These are phyloP conservation scores for Cladosporium austrohemisphaericum DNA, from an alignment of 2,329 filamentous ascomycete genomes.

Conservation along the genomic window DNA sequence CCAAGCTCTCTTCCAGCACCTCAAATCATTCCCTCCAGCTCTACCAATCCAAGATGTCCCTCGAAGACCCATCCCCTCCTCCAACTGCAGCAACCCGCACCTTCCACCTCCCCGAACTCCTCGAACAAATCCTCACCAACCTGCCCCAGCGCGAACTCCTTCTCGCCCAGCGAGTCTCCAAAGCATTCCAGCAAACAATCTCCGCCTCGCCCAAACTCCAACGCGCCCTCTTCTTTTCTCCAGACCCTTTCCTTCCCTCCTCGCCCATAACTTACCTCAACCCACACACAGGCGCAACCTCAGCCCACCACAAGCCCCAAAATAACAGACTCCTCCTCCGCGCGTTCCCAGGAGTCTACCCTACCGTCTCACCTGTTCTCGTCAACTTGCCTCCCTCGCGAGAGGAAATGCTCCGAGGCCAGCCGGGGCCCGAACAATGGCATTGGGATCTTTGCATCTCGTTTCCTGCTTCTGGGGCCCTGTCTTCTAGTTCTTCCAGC, in stretches of 20 bases:
- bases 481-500: slow-evolving; percentile 5
- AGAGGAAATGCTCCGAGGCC: slow-evolving; percentile 9
- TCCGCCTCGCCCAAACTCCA: slow-evolving; percentile 28
- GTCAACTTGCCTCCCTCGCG: slow-evolving; percentile 21
- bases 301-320: slow-evolving; percentile 28
- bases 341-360: slow-evolving; percentile 33
- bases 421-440: slow-evolving; percentile 26
- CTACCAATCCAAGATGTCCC: background rate
- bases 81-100: slow-evolving; percentile 2
- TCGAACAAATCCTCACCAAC: slow-evolving; percentile 35
- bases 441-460: slow-evolving; percentile 34
- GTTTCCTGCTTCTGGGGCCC: slow-evolving; percentile 21
- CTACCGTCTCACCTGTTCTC: slow-evolving; percentile 33
- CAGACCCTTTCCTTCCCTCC: slow-evolving; percentile 18
- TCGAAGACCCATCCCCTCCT: background rate
- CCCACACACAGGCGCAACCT: slow-evolving; percentile 3
- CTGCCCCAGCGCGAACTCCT: slow-evolving; percentile 33
- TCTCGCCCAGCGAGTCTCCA: slow-evolving; percentile 31
- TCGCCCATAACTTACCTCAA: slow-evolving; percentile 13
- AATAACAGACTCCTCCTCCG: slow-evolving; percentile 35
- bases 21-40: too few relatives aligned
- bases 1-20: background rate
- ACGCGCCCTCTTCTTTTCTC: slow-evolving; percentile 33
- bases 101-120: slow-evolving; percentile 37
- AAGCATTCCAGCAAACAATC: slow-evolving; percentile 28